A percentile compares a stretch with the other conserved stretches of the same genome.
These are phyloP conservation scores for Fraxinus platypoda DNA, from an alignment of 305 asterid species.

Conservation along the genomic window DNA sequence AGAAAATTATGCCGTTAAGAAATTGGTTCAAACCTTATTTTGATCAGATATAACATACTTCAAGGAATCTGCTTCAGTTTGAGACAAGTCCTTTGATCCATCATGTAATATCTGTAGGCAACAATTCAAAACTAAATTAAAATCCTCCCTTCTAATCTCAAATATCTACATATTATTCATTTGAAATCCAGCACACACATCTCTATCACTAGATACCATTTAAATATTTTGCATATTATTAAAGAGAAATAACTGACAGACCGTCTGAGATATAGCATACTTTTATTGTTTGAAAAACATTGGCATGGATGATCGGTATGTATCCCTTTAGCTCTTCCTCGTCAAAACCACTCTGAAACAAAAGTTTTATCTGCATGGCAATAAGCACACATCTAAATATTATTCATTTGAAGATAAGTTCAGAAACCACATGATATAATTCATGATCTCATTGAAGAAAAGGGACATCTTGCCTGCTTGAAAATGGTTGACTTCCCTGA, in stretches of 20 bases:
- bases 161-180: slow-evolving; percentile 10
- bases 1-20: neutral
- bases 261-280: slow-evolving; percentile 80
- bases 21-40: slow-evolving; percentile 58
- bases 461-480: slow-evolving; percentile 73
- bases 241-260: slow-evolving; percentile 70
- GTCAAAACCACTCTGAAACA: slow-evolving; percentile 93
- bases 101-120: slow-evolving; percentile 69
- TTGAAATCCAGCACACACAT: slow-evolving; percentile 14
- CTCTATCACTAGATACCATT: slow-evolving; percentile 32
- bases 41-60: slow-evolving; percentile 66
- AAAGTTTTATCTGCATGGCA: slow-evolving; percentile 85
- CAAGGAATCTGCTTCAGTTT: slow-evolving; percentile 54
- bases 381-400: slow-evolving; percentile 12
- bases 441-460: neutral
- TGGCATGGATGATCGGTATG: slow-evolving; percentile 95
- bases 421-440: slow-evolving; percentile 1
- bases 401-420: neutral
- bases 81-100: slow-evolving; percentile 89
- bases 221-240: slow-evolving; percentile 26
- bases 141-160: slow-evolving; percentile 14
- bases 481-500: slow-evolving; percentile 99
- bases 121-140: slow-evolving; percentile 20
- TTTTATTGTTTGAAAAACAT: slow-evolving; percentile 97
- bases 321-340: slow-evolving; percentile 89